phyloP scores from a whole-genome alignment of 2,329 filamentous ascomycete genomes.

The Beauveria caledonica region DNA sequence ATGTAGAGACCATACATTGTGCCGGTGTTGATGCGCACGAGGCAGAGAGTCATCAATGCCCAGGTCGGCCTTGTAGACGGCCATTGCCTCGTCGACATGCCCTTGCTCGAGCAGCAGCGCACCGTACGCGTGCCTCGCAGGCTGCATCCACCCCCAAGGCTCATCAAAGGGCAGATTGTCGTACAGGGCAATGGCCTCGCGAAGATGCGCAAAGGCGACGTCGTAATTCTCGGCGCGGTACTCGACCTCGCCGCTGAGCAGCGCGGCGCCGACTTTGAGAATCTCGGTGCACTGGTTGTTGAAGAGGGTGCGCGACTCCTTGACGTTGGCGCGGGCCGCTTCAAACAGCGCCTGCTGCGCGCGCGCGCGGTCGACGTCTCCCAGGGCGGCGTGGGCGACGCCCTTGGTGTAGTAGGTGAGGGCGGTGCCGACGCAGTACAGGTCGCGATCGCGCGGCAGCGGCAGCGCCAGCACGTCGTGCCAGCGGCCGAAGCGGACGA shows the following conservation, averaged over 20 bases:
- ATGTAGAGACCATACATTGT: conserved; percentile 69
- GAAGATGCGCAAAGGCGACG: conserved; percentile 50
- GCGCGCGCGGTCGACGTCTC: conserved; percentile 46
- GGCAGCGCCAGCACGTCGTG: conserved; percentile 50
- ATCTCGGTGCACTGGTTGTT: conserved; percentile 43
- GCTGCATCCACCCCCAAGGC: conserved; percentile 76
- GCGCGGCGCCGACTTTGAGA: conserved; percentile 52
- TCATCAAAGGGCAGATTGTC: conserved; percentile 62
- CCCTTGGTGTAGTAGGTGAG: conserved; percentile 61
- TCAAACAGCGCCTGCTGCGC: conserved; percentile 42
- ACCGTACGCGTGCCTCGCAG: conserved; percentile 61
- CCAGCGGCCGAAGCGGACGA: conserved; percentile 69
- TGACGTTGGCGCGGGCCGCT: conserved; percentile 43
- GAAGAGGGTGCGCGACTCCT: conserved; percentile 44
- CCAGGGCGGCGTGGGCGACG: conserved; percentile 54
- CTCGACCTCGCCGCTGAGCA: conserved; percentile 67
- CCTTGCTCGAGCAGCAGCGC: conserved; percentile 62
- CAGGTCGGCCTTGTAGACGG: conserved; percentile 53
- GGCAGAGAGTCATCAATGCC: conserved; percentile 53
- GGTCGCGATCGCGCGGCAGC: conserved; percentile 46
- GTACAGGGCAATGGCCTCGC: conserved; percentile 49
- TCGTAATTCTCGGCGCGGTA: conserved; percentile 56
- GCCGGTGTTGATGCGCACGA: conserved; percentile 56
- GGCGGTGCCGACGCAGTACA: conserved; percentile 64
- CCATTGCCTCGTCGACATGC: conserved; percentile 44